Base-by-base conservation (phyloP, 2,329 filamentous ascomycete species). In the Pseudogymnoascus sp. region DNA sequence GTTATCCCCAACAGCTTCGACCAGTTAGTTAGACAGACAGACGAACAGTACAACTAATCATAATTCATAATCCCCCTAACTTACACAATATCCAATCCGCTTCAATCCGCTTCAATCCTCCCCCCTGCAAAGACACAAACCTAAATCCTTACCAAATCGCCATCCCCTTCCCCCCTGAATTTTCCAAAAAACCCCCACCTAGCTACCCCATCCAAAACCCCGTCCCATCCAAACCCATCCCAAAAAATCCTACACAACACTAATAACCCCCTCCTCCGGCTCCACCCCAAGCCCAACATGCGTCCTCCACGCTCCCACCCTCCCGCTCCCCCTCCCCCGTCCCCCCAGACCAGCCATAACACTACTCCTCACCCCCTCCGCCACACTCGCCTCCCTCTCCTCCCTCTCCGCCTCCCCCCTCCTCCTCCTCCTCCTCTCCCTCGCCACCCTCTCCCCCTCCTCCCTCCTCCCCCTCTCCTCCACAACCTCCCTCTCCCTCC, bases 221-320 rank as follows among this genome's bases (percentile, higher is more conserved):
- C 37, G 19, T 41, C 37, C 37, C 37, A 41, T 41, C 37, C 37
- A 19, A 61, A 25, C 51, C 2, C 4, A 39, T 16, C 2, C 37
- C 37, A 39, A 39, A 39, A 57, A 28, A 25, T 34, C 31, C 51
- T 28, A 57, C 23, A 34, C 31, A 23, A 62, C 60, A 16, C 36
- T 62, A 16, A 71, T 28, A 72, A 72, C 65, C 0, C 69, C 70
- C 62, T 73, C 72, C 28, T 69, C 71, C 28, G 71, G 70, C 41
- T 62, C 63, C n/a, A 69, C 67, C 5, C 70, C 71, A 11, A 70
- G 66, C 21, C 69, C 64, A 61, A 74, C 71, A 65, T 73, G 67
- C 36, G 65, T 67, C 65, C 71, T 68, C 73, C 73, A 74, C 6
- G 71, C 69, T 65, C 67, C 65, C 7, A 74, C 72, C 41, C 73